These are phyloP conservation scores for Calocybe cyanea DNA, from an alignment of 768 basidiomycete genomes.

Conservation along the genomic window DNA sequence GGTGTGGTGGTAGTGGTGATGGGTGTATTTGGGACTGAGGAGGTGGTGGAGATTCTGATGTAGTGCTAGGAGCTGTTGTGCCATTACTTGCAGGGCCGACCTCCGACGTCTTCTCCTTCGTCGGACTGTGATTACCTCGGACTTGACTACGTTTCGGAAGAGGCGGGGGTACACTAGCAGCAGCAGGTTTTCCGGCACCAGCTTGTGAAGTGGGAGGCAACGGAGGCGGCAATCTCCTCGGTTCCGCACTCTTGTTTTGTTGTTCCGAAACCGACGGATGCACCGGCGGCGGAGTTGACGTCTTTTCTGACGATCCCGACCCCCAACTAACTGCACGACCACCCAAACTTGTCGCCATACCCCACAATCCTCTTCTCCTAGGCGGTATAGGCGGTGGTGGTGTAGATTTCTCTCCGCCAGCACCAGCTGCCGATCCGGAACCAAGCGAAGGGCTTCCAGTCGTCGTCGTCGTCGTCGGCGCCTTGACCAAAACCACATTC, in stretches of 20 bases:
- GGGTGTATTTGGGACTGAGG: constrained; percentile 2
- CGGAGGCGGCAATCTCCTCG: constrained; percentile 28
- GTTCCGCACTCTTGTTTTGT: constrained; percentile 17
- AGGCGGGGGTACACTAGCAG: constrained; percentile 37
- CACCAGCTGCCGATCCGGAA: constrained; percentile 17
- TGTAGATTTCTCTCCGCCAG: constrained; percentile 32
- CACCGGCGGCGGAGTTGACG: constrained; percentile 11
- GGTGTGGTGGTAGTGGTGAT: constrained; percentile 14
- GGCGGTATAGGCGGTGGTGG: constrained; percentile 69
- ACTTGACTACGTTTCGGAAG: constrained; percentile 47
- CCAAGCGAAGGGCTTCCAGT: constrained; percentile 30
- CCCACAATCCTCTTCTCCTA: constrained; percentile 61
- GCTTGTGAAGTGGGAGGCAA: constrained; percentile 25
- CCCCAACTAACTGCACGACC: constrained; percentile 60
- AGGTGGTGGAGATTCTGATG: too few relatives aligned
- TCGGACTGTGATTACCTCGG: constrained; percentile 20
- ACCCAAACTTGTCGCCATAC: constrained; percentile 59
- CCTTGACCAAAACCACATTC: too few relatives aligned
- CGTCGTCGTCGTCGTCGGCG: too few relatives aligned
- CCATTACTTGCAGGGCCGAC: too few relatives aligned
- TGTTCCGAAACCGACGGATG: too few relatives aligned
- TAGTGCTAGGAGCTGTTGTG: too few relatives aligned
- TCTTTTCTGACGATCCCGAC: constrained; percentile 33
- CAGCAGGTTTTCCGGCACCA: constrained; percentile 12
- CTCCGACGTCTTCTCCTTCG: constrained; percentile 12